Evolutionary conservation across 257 asterid genomes (phyloP), one percentile per base, ranked within the genome.

Genomic region (Vinca minor): DNA sequence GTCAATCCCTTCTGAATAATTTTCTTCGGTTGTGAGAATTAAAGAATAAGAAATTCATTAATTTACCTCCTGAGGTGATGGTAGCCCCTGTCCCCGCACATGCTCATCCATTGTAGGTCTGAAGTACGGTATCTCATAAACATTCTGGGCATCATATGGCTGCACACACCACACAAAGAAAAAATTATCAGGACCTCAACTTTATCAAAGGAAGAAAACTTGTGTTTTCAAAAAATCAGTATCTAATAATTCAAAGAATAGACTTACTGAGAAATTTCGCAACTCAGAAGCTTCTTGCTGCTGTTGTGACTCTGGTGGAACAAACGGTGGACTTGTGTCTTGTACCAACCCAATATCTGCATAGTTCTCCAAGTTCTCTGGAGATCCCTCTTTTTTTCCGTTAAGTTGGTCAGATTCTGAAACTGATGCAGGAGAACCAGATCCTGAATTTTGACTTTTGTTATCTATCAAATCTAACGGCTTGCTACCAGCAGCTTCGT

Each of bases 31-130:
- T 29, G 26, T 13, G 12, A 46, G n/a, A 0, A 18, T 35, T 59
- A 55, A 53, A 35, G 17, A 34, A 31, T 41, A 31, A 44, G 55
- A 66, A 23, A 26, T 35, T n/a, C 53, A 25, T 46, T 35, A 4
- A 21, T 73, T 76, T 85, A 93, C 98, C 97, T 87, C 96, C 78
- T 85, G 96, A 26, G 91, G 76, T 39, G 95, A 84, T 7, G 81
- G 85, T 38, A 91, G 75, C 63, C 89, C 90, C 36, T 86, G 75
- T 63, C 87, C 93, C 34, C 85, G 81, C 49, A 76, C 82, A 64
- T 87, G 77, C 72, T 87, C 98, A 74, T 89, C 97, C 73, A 76
- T 83, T 71, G 83, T 65, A 26, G 95, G 87, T 76, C 77, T 84
- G 71, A 87, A 89, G 74, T 93, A 93, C 15, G 97, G 79, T 64